These are phyloP conservation scores for Kwoniella mangroviensis DNA, from an alignment of 768 basidiomycete species.

Conservation along the genomic window DNA sequence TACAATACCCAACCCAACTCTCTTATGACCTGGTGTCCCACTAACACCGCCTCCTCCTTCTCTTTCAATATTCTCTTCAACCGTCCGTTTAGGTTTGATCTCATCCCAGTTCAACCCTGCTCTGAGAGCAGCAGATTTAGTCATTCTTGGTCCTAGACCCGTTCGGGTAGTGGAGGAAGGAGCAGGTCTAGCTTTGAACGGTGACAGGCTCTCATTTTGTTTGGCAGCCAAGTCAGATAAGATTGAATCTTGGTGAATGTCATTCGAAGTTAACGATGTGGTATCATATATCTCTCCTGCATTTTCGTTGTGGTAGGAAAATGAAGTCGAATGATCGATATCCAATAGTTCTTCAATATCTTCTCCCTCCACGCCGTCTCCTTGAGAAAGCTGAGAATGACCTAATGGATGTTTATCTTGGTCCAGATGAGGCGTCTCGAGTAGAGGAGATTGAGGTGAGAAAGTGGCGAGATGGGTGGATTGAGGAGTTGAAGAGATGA, in stretches of 20 bases:
- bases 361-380: not conserved
- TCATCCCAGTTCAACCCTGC: constrained; percentile 42
- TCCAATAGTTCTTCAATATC: constrained; percentile 19
- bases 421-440: constrained; percentile 8
- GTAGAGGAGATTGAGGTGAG: constrained; percentile 10
- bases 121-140: constrained; percentile 38
- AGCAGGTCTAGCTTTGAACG: constrained; percentile 39
- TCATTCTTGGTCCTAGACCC: constrained; percentile 43
- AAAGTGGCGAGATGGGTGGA: constrained; percentile 2
- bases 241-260: constrained; percentile 40
- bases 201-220: constrained; percentile 7
- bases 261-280: constrained; percentile 20
- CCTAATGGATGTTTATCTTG: not conserved
- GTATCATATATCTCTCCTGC: constrained; percentile 8
- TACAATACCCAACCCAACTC: constrained; percentile 34
- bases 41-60: constrained; percentile 5
- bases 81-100: constrained; percentile 5
- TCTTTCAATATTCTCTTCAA: not conserved
- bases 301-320: not conserved
- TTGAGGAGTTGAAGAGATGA: not conserved
- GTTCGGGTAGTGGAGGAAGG: constrained; percentile 19
- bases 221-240: constrained; percentile 35
- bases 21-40: constrained; percentile 37
- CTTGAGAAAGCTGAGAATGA: not conserved
- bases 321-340: not conserved